Base-by-base conservation (phyloP, 129 eudicot genomes). In the Saussurea involucrata region DNA sequence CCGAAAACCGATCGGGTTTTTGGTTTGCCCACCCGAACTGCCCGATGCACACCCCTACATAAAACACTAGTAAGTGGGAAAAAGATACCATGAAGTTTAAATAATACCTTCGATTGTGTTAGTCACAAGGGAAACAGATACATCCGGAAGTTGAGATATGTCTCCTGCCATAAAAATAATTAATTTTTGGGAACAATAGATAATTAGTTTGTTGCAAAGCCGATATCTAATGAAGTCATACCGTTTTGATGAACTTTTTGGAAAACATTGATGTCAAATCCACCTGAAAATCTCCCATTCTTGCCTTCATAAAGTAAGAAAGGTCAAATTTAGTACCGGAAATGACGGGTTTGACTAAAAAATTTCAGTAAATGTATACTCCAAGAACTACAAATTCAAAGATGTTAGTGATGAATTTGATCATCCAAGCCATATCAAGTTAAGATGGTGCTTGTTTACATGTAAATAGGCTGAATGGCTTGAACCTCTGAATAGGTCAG, bases 181-280 rank as follows among this genome's bases (percentile, higher is more conserved):
- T 37, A 57, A 32, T 36, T 44, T 17, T 21, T 55, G 24, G 27
- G n/a, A 21, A 72, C 13, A 21, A 73, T 22, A 27, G 63, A 75
- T 32, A 31, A 12, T 31, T n/a, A 40, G 44, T 67, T 25, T 17
- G 60, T 18, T 53, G 31, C 28, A 71, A 36, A 78, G 21, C 3
- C 1, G 24, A 70, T 37, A 42, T 40, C 10, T 22, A 79, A 29
- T 8, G 29, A 80, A 65, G n/a, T 24, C 37, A 27, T 84, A 94
- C 98, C 98, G 74, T 92, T 86, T 76, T 76, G 71, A 83, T 95
- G 97, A 77, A 95, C 95, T 49, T 31, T 83, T 53, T 80, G 92
- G 63, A 95, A 92, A 58, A 91, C 97, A 71, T 85, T 88, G 83
- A 95, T 95, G 85, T 95, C 97, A 42, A 95, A 95, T 21, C 97